Percentiles rank a stretch among this genome's conserved stretches.
Conservation (phyloP, 2,329 filamentous ascomycete genomes). For the Chrysoporthe deuterocubensis region DNA sequence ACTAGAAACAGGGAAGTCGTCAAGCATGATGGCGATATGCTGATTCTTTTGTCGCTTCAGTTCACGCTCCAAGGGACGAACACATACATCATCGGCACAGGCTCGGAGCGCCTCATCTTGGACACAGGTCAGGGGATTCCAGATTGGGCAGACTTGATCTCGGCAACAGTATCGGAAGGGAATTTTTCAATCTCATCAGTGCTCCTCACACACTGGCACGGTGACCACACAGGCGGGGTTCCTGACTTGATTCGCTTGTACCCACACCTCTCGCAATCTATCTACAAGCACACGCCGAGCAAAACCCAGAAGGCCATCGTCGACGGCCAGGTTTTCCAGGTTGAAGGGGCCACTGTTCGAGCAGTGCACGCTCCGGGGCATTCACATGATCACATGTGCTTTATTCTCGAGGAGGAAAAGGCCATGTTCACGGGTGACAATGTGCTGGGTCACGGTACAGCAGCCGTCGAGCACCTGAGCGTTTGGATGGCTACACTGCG, state of each 20-base stretch:
- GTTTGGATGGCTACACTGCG: constrained; percentile 45
- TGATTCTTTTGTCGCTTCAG: constrained; percentile 41
- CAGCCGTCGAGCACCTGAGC: constrained; percentile 78
- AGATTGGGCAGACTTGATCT: constrained; percentile 55
- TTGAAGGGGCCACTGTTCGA: constrained; percentile 67
- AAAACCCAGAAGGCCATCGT: constrained; percentile 37
- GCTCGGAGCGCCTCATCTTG: constrained; percentile 65
- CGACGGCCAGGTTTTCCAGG: constrained; percentile 58
- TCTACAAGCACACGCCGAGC: constrained; percentile 42
- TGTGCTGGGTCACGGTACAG: constrained; percentile 83
- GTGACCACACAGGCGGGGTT: constrained; percentile 71
- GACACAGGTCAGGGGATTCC: constrained; percentile 73
- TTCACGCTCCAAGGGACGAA: constrained; percentile 67
- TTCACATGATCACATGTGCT: constrained; percentile 79
- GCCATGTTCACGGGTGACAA: constrained; percentile 91
- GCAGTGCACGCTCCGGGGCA: constrained; percentile 71
- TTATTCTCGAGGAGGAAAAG: constrained; percentile 77
- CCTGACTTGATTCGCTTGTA: constrained; percentile 53
- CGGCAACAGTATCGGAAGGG: constrained; percentile 35
- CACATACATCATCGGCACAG: constrained; percentile 75
- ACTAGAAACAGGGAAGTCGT: background rate
- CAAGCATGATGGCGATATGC: background rate
- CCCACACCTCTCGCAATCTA: constrained; percentile 44
- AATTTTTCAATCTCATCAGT: constrained; percentile 45
- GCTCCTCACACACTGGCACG: constrained; percentile 76